Evolutionary conservation across 345 rosid species (phyloP).

Genomic region (Cardiospermum halicacabum): DNA sequence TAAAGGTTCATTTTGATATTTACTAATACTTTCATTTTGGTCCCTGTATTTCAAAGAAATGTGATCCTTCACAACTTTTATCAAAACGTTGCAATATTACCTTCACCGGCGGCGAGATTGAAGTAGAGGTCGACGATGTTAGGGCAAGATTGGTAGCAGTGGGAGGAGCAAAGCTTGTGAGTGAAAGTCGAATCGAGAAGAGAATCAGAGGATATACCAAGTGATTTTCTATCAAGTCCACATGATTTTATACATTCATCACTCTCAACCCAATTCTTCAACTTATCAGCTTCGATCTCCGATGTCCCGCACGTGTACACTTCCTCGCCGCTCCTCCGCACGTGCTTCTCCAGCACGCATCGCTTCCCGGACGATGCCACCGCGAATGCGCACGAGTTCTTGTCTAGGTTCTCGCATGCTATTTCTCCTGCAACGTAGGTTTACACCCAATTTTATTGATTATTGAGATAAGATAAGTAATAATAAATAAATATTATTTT

Average conservation of each 20-base stretch:
- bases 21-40: no score
- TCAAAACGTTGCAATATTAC: slow-evolving; percentile 27
- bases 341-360: slow-evolving; percentile 64
- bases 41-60: no score
- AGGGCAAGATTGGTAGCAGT: slow-evolving; percentile 69
- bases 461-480: no score
- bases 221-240: slow-evolving; percentile 67
- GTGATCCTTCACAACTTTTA: no score
- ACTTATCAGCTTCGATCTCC: slow-evolving; percentile 56
- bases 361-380: slow-evolving; percentile 74
- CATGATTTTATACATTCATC: slow-evolving; percentile 64
- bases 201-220: slow-evolving; percentile 84
- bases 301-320: slow-evolving; percentile 60
- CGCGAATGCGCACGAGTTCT: slow-evolving; percentile 62
- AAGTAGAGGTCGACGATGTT: slow-evolving; percentile 80
- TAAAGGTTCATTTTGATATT: no score
- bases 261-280: slow-evolving; percentile 59
- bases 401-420: slow-evolving; percentile 54
- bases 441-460: no score
- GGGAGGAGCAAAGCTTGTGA: slow-evolving; percentile 58
- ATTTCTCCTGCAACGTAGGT: slow-evolving; percentile 32
- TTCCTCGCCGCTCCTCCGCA: slow-evolving; percentile 54
- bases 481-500: no score
- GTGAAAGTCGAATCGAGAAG: slow-evolving; percentile 66
- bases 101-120: slow-evolving; percentile 93